Percentiles rank a stretch among this genome's conserved stretches.
Evolutionary conservation across 1,139 yeast species (phyloP).

Genomic region (Hyphopichia fennica): DNA sequence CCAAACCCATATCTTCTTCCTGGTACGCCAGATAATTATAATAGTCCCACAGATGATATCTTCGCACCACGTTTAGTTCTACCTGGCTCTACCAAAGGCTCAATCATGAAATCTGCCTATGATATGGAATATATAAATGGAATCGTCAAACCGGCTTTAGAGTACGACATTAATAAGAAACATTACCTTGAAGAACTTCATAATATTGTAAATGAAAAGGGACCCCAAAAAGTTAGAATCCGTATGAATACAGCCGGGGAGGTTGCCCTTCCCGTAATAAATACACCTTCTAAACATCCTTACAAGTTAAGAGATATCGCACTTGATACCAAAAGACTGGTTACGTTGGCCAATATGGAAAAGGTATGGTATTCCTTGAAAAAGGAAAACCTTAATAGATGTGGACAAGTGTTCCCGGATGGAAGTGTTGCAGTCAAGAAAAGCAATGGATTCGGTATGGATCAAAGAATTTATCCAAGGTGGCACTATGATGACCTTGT

Average conservation of each 20-base stretch:
- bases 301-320: conserved; percentile 27
- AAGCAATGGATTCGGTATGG: conserved; percentile 27
- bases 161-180: conserved; percentile 32
- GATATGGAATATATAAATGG: conserved; percentile 35
- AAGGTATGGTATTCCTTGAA: conserved; percentile 28
- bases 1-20: conserved; percentile 39
- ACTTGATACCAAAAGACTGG: conserved; percentile 32
- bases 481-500: conserved; percentile 28
- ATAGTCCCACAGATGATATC: conserved; percentile 6
- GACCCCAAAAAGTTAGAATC: conserved; percentile 38
- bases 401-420: conserved; percentile 18
- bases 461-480: conserved; percentile 29
- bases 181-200: conserved; percentile 21
- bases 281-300: conserved; percentile 24
- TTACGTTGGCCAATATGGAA: conserved; percentile 19
- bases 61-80: conserved; percentile 9
- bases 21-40: conserved; percentile 19
- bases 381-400: conserved; percentile 6
- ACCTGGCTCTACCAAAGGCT: conserved; percentile 21
- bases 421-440: conserved; percentile 30
- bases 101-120: conserved; percentile 27
- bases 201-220: conserved; percentile 28
- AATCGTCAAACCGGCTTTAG: conserved; percentile 37
- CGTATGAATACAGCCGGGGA: conserved; percentile 33
- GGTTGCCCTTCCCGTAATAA: conserved; percentile 27